Percentiles rank a stretch among this genome's conserved stretches.
Evolutionary conservation across 225 moss, liverwort and hornwort genomes (phyloP).

Genomic region (Pseudisothecium myosuroides): DNA sequence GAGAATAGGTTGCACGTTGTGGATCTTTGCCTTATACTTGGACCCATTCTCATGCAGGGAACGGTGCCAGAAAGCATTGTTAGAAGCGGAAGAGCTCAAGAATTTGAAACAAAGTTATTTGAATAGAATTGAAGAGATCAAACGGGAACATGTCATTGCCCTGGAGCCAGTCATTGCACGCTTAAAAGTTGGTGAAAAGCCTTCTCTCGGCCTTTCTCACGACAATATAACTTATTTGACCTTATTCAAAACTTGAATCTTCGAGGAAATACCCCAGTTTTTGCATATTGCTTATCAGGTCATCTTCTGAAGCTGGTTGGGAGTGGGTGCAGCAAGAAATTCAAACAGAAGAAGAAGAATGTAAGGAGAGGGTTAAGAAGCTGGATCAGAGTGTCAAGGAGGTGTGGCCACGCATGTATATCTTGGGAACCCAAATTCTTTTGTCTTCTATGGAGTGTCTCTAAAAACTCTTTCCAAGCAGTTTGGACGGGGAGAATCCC

Average conservation of each 20-base stretch:
- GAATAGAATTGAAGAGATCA: constrained; percentile 50
- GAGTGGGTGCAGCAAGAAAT: constrained; percentile 33
- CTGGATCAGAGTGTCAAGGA: constrained; percentile 36
- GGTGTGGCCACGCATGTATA: constrained; percentile 62
- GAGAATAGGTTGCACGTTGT: neutral
- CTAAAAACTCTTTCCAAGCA: neutral
- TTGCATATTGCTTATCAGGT: neutral
- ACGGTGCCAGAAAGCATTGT: constrained; percentile 38
- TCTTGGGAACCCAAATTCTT: constrained; percentile 20
- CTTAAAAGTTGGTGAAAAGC: constrained; percentile 47
- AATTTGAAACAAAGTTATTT: constrained; percentile 36
- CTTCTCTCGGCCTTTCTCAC: neutral
- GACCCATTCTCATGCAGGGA: constrained; percentile 31
- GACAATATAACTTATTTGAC: neutral
- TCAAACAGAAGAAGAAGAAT: constrained; percentile 10
- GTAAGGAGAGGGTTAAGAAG: constrained; percentile 7
- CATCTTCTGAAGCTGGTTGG: neutral
- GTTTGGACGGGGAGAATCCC: neutral
- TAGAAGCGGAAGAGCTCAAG: constrained; percentile 49
- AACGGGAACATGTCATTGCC: constrained; percentile 60
- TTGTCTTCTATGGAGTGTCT: neutral
- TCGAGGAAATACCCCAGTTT: neutral
- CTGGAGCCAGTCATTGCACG: constrained; percentile 66
- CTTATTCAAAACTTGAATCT: neutral
- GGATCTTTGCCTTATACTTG: neutral